Base-by-base conservation (phyloP, 768 basidiomycete species). In the Termitomyces sp. region DNA sequence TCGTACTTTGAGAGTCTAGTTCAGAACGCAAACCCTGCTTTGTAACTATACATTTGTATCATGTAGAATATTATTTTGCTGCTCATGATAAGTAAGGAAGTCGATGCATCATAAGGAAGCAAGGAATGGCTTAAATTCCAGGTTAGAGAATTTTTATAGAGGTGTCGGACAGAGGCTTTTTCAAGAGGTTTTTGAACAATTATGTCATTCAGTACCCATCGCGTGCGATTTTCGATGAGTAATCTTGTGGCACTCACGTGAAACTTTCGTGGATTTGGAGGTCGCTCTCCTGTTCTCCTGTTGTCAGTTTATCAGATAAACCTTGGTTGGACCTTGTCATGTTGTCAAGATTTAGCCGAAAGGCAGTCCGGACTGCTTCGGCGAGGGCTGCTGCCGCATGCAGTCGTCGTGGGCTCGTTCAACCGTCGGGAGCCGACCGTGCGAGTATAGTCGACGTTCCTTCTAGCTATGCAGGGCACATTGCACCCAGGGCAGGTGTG, bases 371-470 rank as follows among this genome's bases (percentile, higher is more conserved):
- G 50, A 71, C 71, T 55, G 58, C 71, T 29, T 65, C 69, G 12
- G 58, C 70, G n/a, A 74, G 68, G 51, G 13, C 71, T 8, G 60
- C 71, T 27, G 64, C 63, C 20, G 61, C 61, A 14, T 69, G 65
- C 48, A 66, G 74, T 43, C 76, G 76, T 61, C 78, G 92, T 60
- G 71, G 79, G 5, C 87, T 90, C 61, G 90, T 92, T 37, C 90
- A 92, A 65, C 91, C 91, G 14, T 91, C 92, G 5, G 81, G 83
- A 57, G 84, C 91, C 55, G 90, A 92, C 71, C 79, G 89, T 68
- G 91, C 91, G 29, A 90, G 84, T 65, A 82, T 94, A 53, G 85
- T 92, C 62, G 90, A 93, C 61, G 77, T 92, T 27, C 91, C 91
- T 24, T 82, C 87, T 36, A 79, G 82, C 4, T 89, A 88, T 59